Base-by-base conservation (phyloP, 2,329 filamentous ascomycete species). In the Drechslera avenae region DNA sequence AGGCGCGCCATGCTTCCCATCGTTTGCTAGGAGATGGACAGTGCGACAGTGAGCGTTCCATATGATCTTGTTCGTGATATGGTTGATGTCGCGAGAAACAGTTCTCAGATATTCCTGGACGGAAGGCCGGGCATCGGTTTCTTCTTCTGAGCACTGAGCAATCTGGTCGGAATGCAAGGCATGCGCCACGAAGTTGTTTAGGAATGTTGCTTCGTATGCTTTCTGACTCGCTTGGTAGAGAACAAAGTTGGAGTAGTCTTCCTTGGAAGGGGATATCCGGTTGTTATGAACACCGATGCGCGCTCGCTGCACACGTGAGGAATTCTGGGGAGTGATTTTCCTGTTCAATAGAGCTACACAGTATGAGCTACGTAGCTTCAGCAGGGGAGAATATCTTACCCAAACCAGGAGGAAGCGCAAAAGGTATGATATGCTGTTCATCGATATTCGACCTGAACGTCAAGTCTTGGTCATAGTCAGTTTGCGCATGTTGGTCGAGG, bases 191-290 rank as follows among this genome's bases (percentile, higher is more conserved):
- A 68, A 68, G 14, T 44, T 47, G 37, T 62, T 65, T 10, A 68
- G 13, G 23, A 64, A 62, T 2, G 53, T 51, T 7, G 57, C 56
- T 39, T 69, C 66, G 35, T 68, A 68, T 1, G 52, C 50, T 34
- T 60, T 65, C 35, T 68, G 65, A 23, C 53, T 67, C 4, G 57
- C 64, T 41, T 69, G 62, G 31, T 68, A 65, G 13, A 64, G 41
- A 12, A 49, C 46, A 21, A 66, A 66, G 18, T 66, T 54, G 4
- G 49, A 19, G 21, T 62, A 57, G 34, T 63, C 57, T 2, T 60
- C 50, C 30, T 53, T 54, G 6, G 57, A 56, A 3, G 63, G 57
- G 30, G 55, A n/a, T 13, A 56, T 57, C 9, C 50, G 59, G 26
- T 54, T 56, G 19, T 49, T 37, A 12, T 39, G 49, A 19, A 56